Evolutionary conservation across 176 grass and related monocot species (phyloP), one percentile per base, ranked within the genome.

Genomic region (Avena atlantica): DNA sequence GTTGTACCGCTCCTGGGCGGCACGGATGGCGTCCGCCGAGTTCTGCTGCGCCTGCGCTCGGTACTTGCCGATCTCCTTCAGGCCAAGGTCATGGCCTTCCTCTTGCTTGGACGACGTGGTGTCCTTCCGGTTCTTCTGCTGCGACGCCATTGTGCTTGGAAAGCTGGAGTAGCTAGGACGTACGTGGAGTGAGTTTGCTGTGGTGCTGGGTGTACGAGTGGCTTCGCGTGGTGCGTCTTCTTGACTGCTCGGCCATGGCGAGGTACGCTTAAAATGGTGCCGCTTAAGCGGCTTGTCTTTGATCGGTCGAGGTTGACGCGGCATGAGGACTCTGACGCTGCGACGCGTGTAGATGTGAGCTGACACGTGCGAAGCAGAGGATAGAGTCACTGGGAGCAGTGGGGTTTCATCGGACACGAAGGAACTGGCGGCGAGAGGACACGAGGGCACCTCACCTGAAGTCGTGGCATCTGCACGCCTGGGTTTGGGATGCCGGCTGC

Each of bases 11-110:
- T 95, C 93, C 87, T 98, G 90, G 6, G 90, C 92, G 24, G 87
- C 84, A 21, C 86, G 70, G 64, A 95, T 94, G 68, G 92, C 78
- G 40, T 98, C 90, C 8, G 81, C 79, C 0, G 96, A 95, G 85
- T 89, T 92, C 88, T 98, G 93, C 85, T 95, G 92, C 40, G 92
- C 92, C 49, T 89, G 76, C 0, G 84, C 92, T 3, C 93, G 96
- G 76, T 87, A 94, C 85, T 70, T 86, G 2, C 82, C 88, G 27
- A 95, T 95, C 90, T 98, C 92, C 66, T 94, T 88, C 53, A 81
- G 90, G 16, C 80, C 82, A 79, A 92, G 51, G 23, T 31, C 77
- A 2, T 48, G 17, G 40, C 74, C 74, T 56, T 60, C 70, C 58
- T 90, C 58, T 65, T 89, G 8, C 74, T 53, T 83, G 25, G 55